These are phyloP conservation scores for Sporisorium scitamineum DNA, from an alignment of 1,284 basidiomycete genomes.

Conservation along the genomic window DNA sequence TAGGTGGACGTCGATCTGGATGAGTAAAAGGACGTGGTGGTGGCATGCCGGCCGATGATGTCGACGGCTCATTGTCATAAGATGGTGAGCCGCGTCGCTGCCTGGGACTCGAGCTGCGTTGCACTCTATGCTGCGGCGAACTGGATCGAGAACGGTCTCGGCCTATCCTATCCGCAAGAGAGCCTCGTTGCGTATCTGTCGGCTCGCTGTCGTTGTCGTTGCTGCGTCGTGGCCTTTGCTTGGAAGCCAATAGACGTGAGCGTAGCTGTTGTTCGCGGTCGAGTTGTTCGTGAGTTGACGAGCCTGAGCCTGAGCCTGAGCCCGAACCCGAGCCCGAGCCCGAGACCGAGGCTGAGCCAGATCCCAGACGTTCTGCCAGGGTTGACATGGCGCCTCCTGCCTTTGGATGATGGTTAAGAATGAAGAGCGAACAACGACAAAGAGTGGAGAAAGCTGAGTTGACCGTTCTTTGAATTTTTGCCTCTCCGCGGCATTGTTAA, in stretches of 20 bases:
- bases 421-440: not conserved
- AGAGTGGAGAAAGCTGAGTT: constrained; percentile 22
- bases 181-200: not conserved
- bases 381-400: constrained; percentile 26
- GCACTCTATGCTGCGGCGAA: constrained; percentile 1
- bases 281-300: constrained; percentile 10
- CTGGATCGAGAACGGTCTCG: not conserved
- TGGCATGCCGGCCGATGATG: constrained; percentile 13
- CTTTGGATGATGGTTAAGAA: constrained; percentile 7
- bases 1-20: constrained; percentile 38
- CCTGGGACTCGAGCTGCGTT: constrained; percentile 12
- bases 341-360: not conserved
- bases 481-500: not conserved
- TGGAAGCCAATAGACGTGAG: constrained; percentile 36
- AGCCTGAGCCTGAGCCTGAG: constrained; percentile 3
- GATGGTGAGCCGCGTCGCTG: constrained; percentile 25
- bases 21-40: constrained; percentile 23
- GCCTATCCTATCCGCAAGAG: not conserved
- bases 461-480: not conserved
- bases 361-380: constrained; percentile 28
- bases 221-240: constrained; percentile 10
- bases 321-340: constrained; percentile 11
- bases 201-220: not conserved
- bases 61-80: constrained; percentile 18
- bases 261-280: constrained; percentile 36